Conservation (phyloP, 1,284 basidiomycete species). For the Anthracocystis walkeri region DNA sequence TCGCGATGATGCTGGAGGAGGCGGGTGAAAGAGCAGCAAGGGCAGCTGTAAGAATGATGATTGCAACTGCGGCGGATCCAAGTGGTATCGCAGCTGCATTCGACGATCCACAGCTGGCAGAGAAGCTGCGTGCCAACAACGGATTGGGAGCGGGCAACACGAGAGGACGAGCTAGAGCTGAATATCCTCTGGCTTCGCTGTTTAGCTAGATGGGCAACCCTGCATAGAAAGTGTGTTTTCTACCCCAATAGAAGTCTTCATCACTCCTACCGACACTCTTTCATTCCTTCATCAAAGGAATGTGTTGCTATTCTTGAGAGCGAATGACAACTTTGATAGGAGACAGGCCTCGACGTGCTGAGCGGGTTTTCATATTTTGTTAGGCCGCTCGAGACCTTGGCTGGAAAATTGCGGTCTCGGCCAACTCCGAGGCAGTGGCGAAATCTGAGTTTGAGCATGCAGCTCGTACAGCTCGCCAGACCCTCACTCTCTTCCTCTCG, state of each 20-base stretch:
- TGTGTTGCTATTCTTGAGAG: background rate
- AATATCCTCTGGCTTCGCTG: constrained; percentile 41
- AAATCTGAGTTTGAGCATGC: constrained; percentile 13
- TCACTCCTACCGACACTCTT: background rate
- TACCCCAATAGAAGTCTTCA: constrained; percentile 7
- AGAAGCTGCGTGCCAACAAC: constrained; percentile 36
- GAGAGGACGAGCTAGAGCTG: constrained; percentile 37
- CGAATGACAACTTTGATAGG: background rate
- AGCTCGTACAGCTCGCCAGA: constrained; percentile 3
- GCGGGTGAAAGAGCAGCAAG: constrained; percentile 42
- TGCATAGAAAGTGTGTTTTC: background rate
- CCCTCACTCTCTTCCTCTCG: background rate
- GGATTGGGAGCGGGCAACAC: constrained; percentile 30
- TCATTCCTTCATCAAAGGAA: background rate
- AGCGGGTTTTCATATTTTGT: constrained; percentile 1
- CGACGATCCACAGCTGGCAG: constrained; percentile 42
- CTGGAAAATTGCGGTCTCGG: constrained; percentile 13
- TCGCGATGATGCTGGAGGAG: constrained; percentile 42
- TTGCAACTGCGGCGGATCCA: constrained; percentile 41
- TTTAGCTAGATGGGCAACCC: constrained; percentile 24
- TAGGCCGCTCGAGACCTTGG: background rate
- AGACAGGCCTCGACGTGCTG: no score
- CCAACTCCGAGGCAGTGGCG: constrained; percentile 36
- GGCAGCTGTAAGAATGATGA: constrained; percentile 47
- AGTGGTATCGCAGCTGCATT: constrained; percentile 49